Evolutionary conservation across 148 eudicot species (phyloP), one percentile per base, ranked within the genome.

Genomic region (Silene uniflora): DNA sequence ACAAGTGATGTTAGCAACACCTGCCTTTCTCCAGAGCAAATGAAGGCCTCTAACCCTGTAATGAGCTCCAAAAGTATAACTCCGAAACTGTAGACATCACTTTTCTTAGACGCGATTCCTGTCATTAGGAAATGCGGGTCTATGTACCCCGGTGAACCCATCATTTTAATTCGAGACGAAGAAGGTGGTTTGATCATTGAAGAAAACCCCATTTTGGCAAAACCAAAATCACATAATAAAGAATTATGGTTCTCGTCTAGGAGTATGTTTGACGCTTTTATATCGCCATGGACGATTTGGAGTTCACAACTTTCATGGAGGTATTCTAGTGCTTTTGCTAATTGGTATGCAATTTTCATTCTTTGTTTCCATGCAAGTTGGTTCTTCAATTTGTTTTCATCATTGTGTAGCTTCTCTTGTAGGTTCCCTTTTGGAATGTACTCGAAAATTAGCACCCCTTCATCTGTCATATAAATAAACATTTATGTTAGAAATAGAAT

Each of bases 61-160:
- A 93, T 74, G 23, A 93, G 88, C 73, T 93, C 93, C 18, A 93
- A 79, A 2, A 93, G 17, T 56, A 93, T 77, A 21, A 93, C 89
- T 9, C 98, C 98, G 23, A 80, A 88, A 39, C 93, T 88, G 66
- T 93, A 93, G 4, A 93, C 71, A 47, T 93, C 98, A 47, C 83
- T 89, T 82, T 91, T 93, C 72, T 93, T 93, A 0, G 98, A 91
- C 35, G 87, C 88, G 24, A 93, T 73, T 21, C 98, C 98, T 0
- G 93, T 93, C 79, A 84, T 87, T 0, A 93, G 76, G 78, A 85
- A 91, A 69, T 87, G 91, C 10, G 98, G 98, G 74, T 93, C 98
- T 0, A 86, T 83, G 80, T 91, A 93, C 7, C 98, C 98, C 0
- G 93, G 98, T 0, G 98, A 93, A 18, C 98, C 98, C 86, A 84